Evolutionary conservation across 2,329 filamentous ascomycete genomes (phyloP), one percentile per base, ranked within the genome.

Genomic region (Fusarium veterinarium): DNA sequence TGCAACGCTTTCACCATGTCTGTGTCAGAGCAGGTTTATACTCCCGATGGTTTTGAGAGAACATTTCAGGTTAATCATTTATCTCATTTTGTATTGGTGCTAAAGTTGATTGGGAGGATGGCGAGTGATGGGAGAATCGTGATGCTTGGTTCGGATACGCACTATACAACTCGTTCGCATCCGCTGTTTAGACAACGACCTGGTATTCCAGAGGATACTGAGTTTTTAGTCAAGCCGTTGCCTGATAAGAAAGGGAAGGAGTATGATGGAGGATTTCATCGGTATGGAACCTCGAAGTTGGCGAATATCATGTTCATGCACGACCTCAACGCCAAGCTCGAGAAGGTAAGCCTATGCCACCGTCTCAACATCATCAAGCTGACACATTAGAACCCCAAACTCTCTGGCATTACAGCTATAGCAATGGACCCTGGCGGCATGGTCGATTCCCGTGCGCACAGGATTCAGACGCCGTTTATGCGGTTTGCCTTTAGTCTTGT

Each of bases 281-380:
- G 74, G 6, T 78, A 78, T 13, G 74, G 63, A 8, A 72, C 64
- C 2, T 49, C 75, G 1, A 78, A 78, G 23, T 37, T 78, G 9
- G 69, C 69, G 1, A 77, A 76, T 55, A 64, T 77, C 23, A 70
- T 76, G 64, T 75, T 77, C n/a, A 77, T 77, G 76, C 62, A 75
- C 3, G 74, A 78, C 4, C 64, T 77, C 3, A 75, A 73, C 40
- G 23, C n/a, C 13, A 70, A 49, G 14, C 42, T 78, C 0, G 51
- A 59, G 20, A 56, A 69, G 44, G 75, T 69, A 64, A 30, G 19
- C 12, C 3, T 2, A 13, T 10, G 10, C 5, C 13, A 4, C 2
- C 5, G 2, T 1, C 7, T 23, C 1, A 1, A 6, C 5, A 6
- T 11, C 5, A 2, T 4, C 1, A 20, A 30, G 12, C 51, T 69